Conservation (phyloP, 192 early-diverging fungal genomes). For the Backusella macrospora region DNA sequence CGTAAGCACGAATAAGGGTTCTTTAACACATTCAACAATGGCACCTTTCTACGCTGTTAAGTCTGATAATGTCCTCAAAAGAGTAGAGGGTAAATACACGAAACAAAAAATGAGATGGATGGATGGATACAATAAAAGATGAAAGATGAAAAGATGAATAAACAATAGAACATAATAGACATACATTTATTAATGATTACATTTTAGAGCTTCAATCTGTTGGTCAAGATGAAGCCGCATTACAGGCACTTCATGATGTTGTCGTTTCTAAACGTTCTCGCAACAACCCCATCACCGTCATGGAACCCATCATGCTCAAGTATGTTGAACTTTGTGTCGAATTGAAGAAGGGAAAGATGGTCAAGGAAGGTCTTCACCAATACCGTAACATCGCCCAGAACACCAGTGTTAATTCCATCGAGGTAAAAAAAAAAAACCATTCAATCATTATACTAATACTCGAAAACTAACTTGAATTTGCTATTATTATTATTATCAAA, state of each 20-base stretch:
- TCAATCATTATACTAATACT: neutral
- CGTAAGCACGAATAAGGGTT: neutral
- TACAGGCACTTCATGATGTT: conserved; percentile 89
- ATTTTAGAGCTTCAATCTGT: conserved; percentile 78
- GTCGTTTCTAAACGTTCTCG: conserved; percentile 90
- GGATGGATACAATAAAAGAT: neutral
- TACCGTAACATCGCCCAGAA: conserved; percentile 99
- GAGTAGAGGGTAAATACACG: conserved; percentile 71
- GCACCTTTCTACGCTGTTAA: conserved; percentile 55
- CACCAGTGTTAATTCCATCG: conserved; percentile 87
- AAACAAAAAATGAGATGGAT: neutral
- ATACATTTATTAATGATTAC: neutral
- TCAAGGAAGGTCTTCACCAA: conserved; percentile 95
- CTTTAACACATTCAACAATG: conserved; percentile 38
- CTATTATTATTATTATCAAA: neutral
- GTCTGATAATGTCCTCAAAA: conserved; percentile 88
- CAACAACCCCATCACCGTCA: conserved; percentile 69
- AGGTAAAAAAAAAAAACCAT: conserved; percentile 45
- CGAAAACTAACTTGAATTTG: neutral
- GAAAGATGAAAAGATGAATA: neutral
- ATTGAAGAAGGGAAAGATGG: conserved; percentile 86
- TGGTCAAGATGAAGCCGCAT: conserved; percentile 80
- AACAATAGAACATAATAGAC: neutral
- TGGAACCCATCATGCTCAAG: conserved; percentile 94
- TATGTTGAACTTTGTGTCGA: conserved; percentile 91